These are phyloP conservation scores for Leccinum sublutescens DNA, from an alignment of 768 basidiomycete species.

Conservation along the genomic window DNA sequence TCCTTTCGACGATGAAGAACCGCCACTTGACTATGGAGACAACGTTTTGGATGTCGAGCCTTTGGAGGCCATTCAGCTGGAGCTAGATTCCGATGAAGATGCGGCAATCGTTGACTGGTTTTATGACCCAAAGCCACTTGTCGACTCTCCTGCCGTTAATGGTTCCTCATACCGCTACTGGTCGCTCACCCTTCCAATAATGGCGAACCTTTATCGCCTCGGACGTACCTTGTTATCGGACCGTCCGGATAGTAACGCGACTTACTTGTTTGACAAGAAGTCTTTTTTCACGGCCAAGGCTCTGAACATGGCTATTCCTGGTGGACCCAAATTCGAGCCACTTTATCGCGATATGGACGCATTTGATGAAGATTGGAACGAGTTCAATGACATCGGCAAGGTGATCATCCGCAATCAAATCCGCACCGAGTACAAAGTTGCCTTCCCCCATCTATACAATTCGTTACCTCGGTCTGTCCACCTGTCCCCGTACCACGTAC, in stretches of 20 bases:
- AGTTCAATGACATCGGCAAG: conserved; percentile 99
- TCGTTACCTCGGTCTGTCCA: conserved; percentile 93
- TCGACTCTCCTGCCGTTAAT: conserved; percentile 89
- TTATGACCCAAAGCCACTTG: conserved; percentile 93
- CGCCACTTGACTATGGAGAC: conserved; percentile 98
- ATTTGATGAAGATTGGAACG: conserved; percentile 99
- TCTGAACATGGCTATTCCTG: conserved; percentile 94
- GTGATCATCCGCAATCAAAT: conserved; percentile 99
- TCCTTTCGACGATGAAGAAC: conserved; percentile 99
- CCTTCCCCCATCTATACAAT: conserved; percentile 98
- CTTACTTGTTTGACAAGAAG: conserved; percentile 96
- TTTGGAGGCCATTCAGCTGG: conserved; percentile 95
- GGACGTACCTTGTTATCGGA: conserved; percentile 94
- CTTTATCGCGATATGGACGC: conserved; percentile 95
- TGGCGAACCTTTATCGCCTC: conserved; percentile 95
- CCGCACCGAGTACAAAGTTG: conserved; percentile 98
- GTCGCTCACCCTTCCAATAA: conserved; percentile 88
- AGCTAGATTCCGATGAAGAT: conserved; percentile 92
- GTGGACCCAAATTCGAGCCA: conserved; percentile 98
- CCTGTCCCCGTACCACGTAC: conserved; percentile 87
- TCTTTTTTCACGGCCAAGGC: conserved; percentile 98
- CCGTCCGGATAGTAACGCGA: conserved; percentile 85
- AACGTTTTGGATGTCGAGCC: conserved; percentile 98
- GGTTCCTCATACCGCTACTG: conserved; percentile 92
- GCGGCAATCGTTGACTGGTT: conserved; percentile 94